phyloP scores from a whole-genome alignment of 306 rosid genomes.

The Albizia julibrissin region DNA sequence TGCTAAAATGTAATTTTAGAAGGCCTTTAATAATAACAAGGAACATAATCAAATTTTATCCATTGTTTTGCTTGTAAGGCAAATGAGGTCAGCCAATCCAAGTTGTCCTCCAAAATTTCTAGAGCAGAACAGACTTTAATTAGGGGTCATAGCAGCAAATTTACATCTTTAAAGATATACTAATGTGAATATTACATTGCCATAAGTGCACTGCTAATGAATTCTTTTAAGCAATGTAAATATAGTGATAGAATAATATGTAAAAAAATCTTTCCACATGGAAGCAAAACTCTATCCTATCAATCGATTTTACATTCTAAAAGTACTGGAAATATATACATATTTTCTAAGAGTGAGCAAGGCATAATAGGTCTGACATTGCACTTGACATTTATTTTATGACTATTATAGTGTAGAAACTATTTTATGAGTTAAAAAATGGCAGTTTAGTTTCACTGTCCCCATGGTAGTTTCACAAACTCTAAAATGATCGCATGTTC shows the following conservation, averaged over 20 bases:
- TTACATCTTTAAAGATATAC: background rate
- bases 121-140: background rate
- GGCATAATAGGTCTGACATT: background rate
- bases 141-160: conserved; percentile 11
- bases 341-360: background rate
- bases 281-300: conserved; percentile 7
- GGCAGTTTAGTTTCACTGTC: background rate
- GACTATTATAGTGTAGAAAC: background rate
- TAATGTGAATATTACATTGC: background rate
- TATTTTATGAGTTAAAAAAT: background rate
- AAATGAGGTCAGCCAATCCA: conserved; percentile 9
- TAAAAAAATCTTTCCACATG: background rate
- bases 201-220: background rate
- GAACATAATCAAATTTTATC: conserved; percentile 10
- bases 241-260: background rate
- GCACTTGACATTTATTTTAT: conserved; percentile 8
- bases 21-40: conserved; percentile 1
- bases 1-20: conserved; percentile 9
- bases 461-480: background rate
- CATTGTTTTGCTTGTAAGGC: conserved; percentile 4
- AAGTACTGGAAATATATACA: background rate
- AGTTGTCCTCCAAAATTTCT: background rate
- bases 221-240: background rate
- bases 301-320: background rate
- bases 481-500: background rate